These are phyloP conservation scores for Sarocladium brachiariae DNA, from an alignment of 2,329 filamentous ascomycete species.

Conservation along the genomic window DNA sequence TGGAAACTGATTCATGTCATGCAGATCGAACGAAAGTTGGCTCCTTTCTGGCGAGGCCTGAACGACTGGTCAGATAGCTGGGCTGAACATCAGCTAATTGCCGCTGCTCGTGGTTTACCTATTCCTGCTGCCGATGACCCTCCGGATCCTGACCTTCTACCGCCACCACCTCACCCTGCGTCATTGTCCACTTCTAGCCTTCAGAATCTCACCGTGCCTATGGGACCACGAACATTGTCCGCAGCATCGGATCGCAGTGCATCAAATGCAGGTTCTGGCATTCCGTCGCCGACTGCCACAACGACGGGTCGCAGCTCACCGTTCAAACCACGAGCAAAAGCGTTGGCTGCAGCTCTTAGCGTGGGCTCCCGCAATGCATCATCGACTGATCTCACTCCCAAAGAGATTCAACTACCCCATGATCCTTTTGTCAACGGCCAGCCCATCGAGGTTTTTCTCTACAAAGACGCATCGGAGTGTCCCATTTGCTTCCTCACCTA, in stretches of 20 bases:
- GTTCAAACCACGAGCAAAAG: slow-evolving; percentile 80
- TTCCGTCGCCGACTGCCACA: slow-evolving; percentile 41
- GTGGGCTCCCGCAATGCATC: slow-evolving; percentile 67
- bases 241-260: slow-evolving; percentile 64
- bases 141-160: slow-evolving; percentile 59
- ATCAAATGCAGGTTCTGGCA: slow-evolving; percentile 51
- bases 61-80: slow-evolving; percentile 83
- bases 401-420: slow-evolving; percentile 71
- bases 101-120: slow-evolving; percentile 75
- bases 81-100: slow-evolving; percentile 93
- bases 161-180: slow-evolving; percentile 37
- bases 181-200: slow-evolving; percentile 51
- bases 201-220: slow-evolving; percentile 71
- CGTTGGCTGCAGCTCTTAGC: slow-evolving; percentile 73
- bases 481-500: slow-evolving; percentile 97
- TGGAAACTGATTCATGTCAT: background rate
- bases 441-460: slow-evolving; percentile 83
- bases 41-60: slow-evolving; percentile 91
- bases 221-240: slow-evolving; percentile 69
- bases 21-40: slow-evolving; percentile 85
- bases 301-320: slow-evolving; percentile 35
- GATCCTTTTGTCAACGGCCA: slow-evolving; percentile 94
- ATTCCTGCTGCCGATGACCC: slow-evolving; percentile 81
- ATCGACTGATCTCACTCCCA: slow-evolving; percentile 63
- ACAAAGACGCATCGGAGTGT: slow-evolving; percentile 85